Evolutionary conservation across 1,139 yeast genomes (phyloP), one percentile per base, ranked within the genome.

Genomic region (Debaryomyces sp.): DNA sequence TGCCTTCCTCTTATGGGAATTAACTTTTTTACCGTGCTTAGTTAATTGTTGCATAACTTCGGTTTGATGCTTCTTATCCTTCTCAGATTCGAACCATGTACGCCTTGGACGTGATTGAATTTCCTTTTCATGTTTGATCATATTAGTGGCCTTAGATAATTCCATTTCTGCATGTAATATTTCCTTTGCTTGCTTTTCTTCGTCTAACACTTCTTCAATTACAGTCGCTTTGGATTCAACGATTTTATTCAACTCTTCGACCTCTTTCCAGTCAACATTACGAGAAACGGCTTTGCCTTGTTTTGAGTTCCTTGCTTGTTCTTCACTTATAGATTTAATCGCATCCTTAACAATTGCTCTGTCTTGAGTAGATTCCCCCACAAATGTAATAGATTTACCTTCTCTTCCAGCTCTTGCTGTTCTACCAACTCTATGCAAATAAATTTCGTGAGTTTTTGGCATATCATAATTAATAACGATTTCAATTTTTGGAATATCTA

Each of bases 361-460:
- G 58, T 94, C 99, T 50, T 78, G 81, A 21, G 89, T 77, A 1
- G 89, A 77, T 66, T 94, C 99, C 17, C 98, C 98, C 8, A 95
- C 99, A 66, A 94, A 84, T 4, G 98, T 85, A 41, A 94, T 87
- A 42, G 97, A 87, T 49, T 81, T 81, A 79, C 99, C 99, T 48
- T 89, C 90, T 68, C 98, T 82, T 34, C 99, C 99, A 46, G 97
- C 99, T 81, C 99, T 89, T 9, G 99, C 99, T 48, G 99, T 94
- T 80, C 99, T 89, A 71, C 99, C 99, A 54, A 95, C 97, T 77
- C 99, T 87, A 71, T 94, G 99, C 64, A 94, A 76, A 67, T 94
- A 95, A 37, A 91, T 81, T 57, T 94, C 99, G 62, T 88, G 85
- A 22, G 88, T 77, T 65, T 90, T 89, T 46, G 99, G 99, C 96